Conservation (phyloP, 148 eudicot genomes). For the Diospyros kaki region DNA sequence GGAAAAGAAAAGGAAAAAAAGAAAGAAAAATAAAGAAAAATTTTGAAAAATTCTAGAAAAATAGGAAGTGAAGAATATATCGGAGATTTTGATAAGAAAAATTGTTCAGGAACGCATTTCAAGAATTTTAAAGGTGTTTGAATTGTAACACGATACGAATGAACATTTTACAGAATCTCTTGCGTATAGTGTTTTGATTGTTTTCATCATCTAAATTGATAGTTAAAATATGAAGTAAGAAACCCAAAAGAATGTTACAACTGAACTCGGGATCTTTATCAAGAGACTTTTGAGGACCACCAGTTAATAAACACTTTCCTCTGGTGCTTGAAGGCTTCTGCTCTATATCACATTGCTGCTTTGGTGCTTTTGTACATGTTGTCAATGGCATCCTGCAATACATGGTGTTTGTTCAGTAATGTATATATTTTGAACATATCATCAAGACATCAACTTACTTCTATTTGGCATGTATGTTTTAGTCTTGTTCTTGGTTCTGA, state of each 20-base stretch:
- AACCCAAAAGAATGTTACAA: neutral
- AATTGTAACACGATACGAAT: no score
- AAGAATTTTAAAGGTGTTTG: no score
- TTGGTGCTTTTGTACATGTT: conserved; percentile 39
- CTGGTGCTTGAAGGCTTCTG: neutral
- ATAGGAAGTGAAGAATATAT: no score
- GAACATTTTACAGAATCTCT: no score
- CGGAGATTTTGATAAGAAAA: no score
- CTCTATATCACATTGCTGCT: conserved; percentile 12
- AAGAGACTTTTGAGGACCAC: neutral
- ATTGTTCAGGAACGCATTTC: no score
- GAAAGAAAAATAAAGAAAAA: no score
- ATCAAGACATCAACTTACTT: neutral
- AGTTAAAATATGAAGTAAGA: neutral
- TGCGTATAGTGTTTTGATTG: no score
- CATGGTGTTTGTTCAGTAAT: conserved; percentile 4
- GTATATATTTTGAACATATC: no score
- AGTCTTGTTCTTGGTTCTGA: neutral
- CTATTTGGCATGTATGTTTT: neutral
- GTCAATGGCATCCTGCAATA: conserved; percentile 45
- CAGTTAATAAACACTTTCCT: neutral
- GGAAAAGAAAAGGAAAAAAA: no score
- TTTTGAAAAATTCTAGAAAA: no score
- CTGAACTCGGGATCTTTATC: neutral
- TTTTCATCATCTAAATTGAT: neutral